A percentile compares a stretch with the other conserved stretches of the same genome.
phyloP scores from a whole-genome alignment of 345 rosid species.

The Eucalyptus cloeziana region DNA sequence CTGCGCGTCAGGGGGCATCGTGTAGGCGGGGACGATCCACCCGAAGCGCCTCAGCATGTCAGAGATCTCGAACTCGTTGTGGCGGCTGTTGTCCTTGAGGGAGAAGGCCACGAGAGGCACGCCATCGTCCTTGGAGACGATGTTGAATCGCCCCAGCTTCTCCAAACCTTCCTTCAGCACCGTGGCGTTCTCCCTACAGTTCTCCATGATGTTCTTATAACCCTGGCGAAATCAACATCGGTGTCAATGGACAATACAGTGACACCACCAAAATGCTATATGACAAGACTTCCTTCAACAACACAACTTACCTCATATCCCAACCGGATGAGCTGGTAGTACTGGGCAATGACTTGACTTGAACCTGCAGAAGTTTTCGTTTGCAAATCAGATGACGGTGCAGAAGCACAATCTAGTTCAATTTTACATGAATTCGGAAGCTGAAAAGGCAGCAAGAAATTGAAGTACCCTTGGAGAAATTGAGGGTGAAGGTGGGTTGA shows the following conservation, averaged over 20 bases:
- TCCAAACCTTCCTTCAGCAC: constrained; percentile 56
- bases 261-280: not conserved
- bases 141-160: constrained; percentile 45
- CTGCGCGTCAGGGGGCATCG: constrained; percentile 56
- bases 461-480: constrained; percentile 41
- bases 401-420: not conserved
- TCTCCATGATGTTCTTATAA: constrained; percentile 53
- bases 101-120: constrained; percentile 85
- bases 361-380: constrained; percentile 16
- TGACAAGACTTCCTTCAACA: not conserved
- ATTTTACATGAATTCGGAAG: not conserved
- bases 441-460: not conserved
- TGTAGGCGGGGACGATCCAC: constrained; percentile 47
- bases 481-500: constrained; percentile 53
- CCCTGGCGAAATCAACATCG: constrained; percentile 8
- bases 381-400: not conserved
- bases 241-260: not conserved
- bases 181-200: constrained; percentile 47
- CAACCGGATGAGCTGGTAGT: constrained; percentile 41
- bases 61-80: constrained; percentile 52
- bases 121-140: constrained; percentile 58
- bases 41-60: constrained; percentile 39
- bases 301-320: constrained; percentile 18
- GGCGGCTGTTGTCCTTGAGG: constrained; percentile 41
- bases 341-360: constrained; percentile 47